Conservation (phyloP, 2,329 filamentous ascomycete genomes). For the Fusarium praegraminearum region DNA sequence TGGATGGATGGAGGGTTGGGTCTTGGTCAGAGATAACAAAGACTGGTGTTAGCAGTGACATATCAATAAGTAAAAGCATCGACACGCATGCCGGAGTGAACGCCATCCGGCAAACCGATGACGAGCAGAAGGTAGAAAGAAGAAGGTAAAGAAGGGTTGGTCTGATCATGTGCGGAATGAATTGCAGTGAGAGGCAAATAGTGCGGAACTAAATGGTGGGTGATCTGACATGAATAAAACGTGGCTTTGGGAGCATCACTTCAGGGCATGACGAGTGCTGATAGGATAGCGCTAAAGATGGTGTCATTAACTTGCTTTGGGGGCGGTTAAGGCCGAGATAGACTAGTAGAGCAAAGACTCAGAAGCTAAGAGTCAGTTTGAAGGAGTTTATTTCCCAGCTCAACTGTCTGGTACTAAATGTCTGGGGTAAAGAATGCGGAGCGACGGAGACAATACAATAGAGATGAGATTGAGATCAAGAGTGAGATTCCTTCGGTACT, state of each 20-base stretch:
- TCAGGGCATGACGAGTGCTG: constrained; percentile 16
- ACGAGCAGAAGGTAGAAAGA: constrained; percentile 39
- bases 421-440: constrained; percentile 41
- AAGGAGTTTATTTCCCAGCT: constrained; percentile 11
- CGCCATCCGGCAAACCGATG: constrained; percentile 39
- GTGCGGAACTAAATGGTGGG: constrained; percentile 12
- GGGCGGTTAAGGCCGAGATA: not conserved
- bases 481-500: constrained; percentile 32
- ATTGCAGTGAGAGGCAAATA: constrained; percentile 13
- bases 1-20: not conserved
- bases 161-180: constrained; percentile 27
- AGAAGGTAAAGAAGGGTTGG: constrained; percentile 5
- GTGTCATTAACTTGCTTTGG: constrained; percentile 20
- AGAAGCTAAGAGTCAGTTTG: constrained; percentile 19
- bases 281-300: constrained; percentile 23
- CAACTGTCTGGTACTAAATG: not conserved
- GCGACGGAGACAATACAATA: constrained; percentile 38
- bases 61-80: not conserved
- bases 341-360: not conserved
- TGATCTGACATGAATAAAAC: constrained; percentile 32
- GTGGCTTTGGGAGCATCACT: constrained; percentile 38
- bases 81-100: not conserved
- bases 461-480: constrained; percentile 20
- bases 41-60: not conserved
- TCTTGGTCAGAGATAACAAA: constrained; percentile 5